phyloP scores from a whole-genome alignment of 164 flowering plant genomes.

The Saururus chinensis region DNA sequence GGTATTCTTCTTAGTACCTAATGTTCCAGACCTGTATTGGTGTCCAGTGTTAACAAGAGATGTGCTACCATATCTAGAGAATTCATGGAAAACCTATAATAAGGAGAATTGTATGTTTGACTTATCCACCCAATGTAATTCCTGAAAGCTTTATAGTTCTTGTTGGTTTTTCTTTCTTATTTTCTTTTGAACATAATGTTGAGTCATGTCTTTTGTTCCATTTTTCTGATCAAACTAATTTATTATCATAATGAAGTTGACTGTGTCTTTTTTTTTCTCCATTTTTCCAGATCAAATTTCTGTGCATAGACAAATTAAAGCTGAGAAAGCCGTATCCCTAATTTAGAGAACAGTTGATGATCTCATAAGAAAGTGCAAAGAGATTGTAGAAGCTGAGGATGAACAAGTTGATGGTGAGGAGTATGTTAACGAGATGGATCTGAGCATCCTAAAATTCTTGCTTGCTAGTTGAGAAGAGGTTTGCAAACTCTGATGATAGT shows the following conservation, averaged over 20 bases:
- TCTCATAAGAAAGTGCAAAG: conserved; percentile 66
- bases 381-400: conserved; percentile 76
- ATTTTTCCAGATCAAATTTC: conserved; percentile 38
- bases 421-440: conserved; percentile 82
- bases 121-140: too few relatives aligned
- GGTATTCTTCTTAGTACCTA: too few relatives aligned
- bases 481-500: not conserved
- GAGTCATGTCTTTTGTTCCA: not conserved
- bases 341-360: conserved; percentile 74
- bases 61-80: too few relatives aligned
- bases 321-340: conserved; percentile 65
- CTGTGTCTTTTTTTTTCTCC: not conserved
- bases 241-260: not conserved
- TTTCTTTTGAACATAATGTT: too few relatives aligned
- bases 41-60: too few relatives aligned
- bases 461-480: conserved; percentile 97
- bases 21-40: too few relatives aligned
- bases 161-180: too few relatives aligned
- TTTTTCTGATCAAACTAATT: too few relatives aligned
- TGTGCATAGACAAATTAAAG: conserved; percentile 86
- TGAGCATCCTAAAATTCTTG: conserved; percentile 89
- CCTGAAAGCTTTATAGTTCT: too few relatives aligned
- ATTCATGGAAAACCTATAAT: too few relatives aligned
- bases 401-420: conserved; percentile 75
- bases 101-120: too few relatives aligned